Percentiles rank a stretch among this genome's conserved stretches.
These are phyloP conservation scores for Candida maesae DNA, from an alignment of 805 yeast species.

Conservation along the genomic window DNA sequence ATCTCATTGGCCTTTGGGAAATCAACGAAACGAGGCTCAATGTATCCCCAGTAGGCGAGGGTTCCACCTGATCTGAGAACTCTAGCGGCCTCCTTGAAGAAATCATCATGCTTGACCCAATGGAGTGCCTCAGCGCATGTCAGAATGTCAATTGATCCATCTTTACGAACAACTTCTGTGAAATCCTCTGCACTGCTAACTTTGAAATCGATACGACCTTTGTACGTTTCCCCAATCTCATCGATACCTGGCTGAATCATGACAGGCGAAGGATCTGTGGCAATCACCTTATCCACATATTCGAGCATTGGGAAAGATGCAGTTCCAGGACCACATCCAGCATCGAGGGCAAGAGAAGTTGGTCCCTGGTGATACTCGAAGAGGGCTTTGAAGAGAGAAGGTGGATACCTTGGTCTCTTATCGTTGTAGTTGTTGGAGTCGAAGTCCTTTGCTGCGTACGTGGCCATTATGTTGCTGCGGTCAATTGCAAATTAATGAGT, in stretches of 20 bases:
- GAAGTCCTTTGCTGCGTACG: slow-evolving; percentile 49
- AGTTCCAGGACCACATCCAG: slow-evolving; percentile 73
- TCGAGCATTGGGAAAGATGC: slow-evolving; percentile 48
- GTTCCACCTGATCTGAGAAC: slow-evolving; percentile 58
- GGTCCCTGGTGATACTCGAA: slow-evolving; percentile 36
- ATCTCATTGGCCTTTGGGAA: slow-evolving; percentile 52
- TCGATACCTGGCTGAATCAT: slow-evolving; percentile 46
- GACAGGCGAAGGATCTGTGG: slow-evolving; percentile 51
- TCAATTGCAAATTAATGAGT: no score
- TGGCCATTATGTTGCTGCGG: no score
- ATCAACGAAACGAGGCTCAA: slow-evolving; percentile 59
- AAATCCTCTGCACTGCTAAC: slow-evolving; percentile 28
- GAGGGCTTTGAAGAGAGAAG: slow-evolving; percentile 41
- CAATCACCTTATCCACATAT: slow-evolving; percentile 45
- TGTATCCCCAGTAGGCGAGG: slow-evolving; percentile 68
- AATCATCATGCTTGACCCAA: slow-evolving; percentile 58
- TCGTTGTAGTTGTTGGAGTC: slow-evolving; percentile 45
- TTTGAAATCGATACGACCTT: slow-evolving; percentile 22
- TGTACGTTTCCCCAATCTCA: slow-evolving; percentile 9
- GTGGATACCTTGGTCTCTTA: slow-evolving; percentile 63
- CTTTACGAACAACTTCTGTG: slow-evolving; percentile 18
- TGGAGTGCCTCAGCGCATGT: slow-evolving; percentile 75
- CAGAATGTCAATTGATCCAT: slow-evolving; percentile 47
- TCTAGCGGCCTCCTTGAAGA: slow-evolving; percentile 46
- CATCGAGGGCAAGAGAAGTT: slow-evolving; percentile 45